phyloP scores from a whole-genome alignment of 441 rosid genomes.

The Adansonia grandidieri region DNA sequence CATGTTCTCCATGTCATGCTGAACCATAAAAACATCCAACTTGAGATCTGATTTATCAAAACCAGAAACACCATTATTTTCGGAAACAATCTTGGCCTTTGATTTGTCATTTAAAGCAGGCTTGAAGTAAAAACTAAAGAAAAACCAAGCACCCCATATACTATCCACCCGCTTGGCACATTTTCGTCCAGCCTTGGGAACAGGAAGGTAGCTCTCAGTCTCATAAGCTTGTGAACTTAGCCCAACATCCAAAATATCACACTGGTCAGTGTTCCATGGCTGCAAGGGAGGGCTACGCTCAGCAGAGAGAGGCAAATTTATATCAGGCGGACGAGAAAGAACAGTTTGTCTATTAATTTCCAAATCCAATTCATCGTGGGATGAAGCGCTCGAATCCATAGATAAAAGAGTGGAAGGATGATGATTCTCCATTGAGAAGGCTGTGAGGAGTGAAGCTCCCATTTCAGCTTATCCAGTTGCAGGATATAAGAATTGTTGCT shows the following conservation, averaged over 20 bases:
- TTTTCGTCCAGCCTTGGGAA: conserved; percentile 59
- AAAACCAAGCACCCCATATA: conserved; percentile 79
- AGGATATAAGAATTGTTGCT: conserved; percentile 26
- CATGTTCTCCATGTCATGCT: conserved; percentile 80
- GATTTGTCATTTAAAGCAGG: conserved; percentile 65
- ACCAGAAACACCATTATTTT: conserved; percentile 56
- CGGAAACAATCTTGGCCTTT: conserved; percentile 58
- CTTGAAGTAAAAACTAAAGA: conserved; percentile 70
- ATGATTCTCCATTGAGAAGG: conserved; percentile 68
- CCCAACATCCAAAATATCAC: conserved; percentile 66
- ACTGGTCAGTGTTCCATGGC: conserved; percentile 54
- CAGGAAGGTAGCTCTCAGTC: conserved; percentile 47
- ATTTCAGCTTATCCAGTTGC: conserved; percentile 40
- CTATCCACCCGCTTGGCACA: conserved; percentile 65
- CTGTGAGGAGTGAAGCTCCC: conserved; percentile 57
- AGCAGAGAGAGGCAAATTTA: conserved; percentile 65
- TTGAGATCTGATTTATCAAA: conserved; percentile 65
- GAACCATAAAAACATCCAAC: conserved; percentile 68
- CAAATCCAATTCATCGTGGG: conserved; percentile 66
- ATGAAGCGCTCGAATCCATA: conserved; percentile 65
- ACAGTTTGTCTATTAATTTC: conserved; percentile 54
- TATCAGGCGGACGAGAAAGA: conserved; percentile 69
- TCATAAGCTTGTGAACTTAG: conserved; percentile 58
- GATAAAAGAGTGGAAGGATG: conserved; percentile 66
- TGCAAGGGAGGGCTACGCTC: conserved; percentile 55